Percentiles rank a stretch among this genome's conserved stretches.
Evolutionary conservation across 1,139 yeast genomes (phyloP).

Genomic region (Candida sp.): DNA sequence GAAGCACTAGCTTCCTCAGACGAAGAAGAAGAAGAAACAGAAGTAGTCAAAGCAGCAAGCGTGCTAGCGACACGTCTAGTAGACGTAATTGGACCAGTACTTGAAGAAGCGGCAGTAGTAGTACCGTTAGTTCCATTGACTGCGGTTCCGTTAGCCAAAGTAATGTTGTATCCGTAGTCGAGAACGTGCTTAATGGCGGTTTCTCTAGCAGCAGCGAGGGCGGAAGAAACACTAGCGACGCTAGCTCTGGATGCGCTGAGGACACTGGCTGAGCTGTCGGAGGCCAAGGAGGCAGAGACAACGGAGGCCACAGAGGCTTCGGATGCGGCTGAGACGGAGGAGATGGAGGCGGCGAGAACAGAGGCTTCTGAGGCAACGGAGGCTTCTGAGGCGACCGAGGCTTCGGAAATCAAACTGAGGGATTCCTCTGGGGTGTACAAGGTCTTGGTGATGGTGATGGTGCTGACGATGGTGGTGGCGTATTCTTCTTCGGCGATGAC

Average conservation of each 20-base stretch:
- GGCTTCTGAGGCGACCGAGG: slow-evolving; percentile 19
- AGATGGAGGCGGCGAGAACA: not conserved
- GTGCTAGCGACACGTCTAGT: not conserved
- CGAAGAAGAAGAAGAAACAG: not conserved
- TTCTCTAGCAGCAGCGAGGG: slow-evolving; percentile 15
- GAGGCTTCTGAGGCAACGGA: slow-evolving; percentile 18
- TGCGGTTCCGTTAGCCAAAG: slow-evolving; percentile 12
- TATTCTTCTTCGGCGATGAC: slow-evolving; percentile 25
- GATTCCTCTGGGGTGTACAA: slow-evolving; percentile 47
- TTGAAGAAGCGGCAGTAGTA: not conserved
- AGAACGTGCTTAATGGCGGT: slow-evolving; percentile 44
- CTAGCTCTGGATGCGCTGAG: not conserved
- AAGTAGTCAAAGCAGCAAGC: not conserved
- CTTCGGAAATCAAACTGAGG: slow-evolving; percentile 24
- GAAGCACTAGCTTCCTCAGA: slow-evolving; percentile 6
- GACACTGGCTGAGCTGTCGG: not conserved
- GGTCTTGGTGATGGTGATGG: slow-evolving; percentile 47
- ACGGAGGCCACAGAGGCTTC: slow-evolving; percentile 3
- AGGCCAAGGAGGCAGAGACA: not conserved
- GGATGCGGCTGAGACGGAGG: not conserved
- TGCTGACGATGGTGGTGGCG: slow-evolving; percentile 46
- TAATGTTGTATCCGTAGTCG: slow-evolving; percentile 45
- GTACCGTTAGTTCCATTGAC: slow-evolving; percentile 13
- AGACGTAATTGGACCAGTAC: not conserved
- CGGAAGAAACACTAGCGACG: slow-evolving; percentile 1